Evolutionary conservation across 495 filamentous ascomycete species (phyloP).

Genomic region (Xanthoparmelia taractica): DNA sequence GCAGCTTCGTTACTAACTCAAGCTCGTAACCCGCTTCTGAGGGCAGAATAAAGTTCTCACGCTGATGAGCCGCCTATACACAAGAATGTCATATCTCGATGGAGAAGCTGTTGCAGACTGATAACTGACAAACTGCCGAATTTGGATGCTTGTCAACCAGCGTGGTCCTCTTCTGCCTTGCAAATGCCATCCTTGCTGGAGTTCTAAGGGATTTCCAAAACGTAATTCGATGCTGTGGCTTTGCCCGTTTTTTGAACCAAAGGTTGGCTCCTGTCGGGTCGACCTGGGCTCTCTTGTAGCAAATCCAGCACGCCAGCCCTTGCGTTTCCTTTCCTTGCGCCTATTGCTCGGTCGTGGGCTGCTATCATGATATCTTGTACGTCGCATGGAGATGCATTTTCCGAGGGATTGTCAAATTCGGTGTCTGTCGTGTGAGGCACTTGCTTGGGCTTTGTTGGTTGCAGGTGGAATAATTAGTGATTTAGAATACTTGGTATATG

Average conservation of each 20-base stretch:
- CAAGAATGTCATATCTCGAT: not conserved
- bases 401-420: not conserved
- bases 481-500: too few relatives aligned
- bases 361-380: not conserved
- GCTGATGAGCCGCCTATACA: not conserved
- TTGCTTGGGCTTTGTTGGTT: not conserved
- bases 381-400: not conserved
- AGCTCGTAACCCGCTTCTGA: too few relatives aligned
- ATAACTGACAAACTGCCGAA: not conserved
- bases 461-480: too few relatives aligned
- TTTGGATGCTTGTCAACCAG: not conserved
- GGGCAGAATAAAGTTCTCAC: not conserved
- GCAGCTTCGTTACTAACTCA: too few relatives aligned
- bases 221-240: not conserved
- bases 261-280: not conserved
- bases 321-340: too few relatives aligned
- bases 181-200: not conserved
- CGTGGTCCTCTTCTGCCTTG: not conserved
- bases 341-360: not conserved
- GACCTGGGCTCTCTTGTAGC: not conserved
- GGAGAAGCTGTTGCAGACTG: not conserved
- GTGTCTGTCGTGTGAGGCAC: not conserved
- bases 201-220: not conserved
- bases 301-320: not conserved
- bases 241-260: too few relatives aligned